These are phyloP conservation scores for Penicillium palitans DNA, from an alignment of 2,329 filamentous ascomycete genomes.

Conservation along the genomic window DNA sequence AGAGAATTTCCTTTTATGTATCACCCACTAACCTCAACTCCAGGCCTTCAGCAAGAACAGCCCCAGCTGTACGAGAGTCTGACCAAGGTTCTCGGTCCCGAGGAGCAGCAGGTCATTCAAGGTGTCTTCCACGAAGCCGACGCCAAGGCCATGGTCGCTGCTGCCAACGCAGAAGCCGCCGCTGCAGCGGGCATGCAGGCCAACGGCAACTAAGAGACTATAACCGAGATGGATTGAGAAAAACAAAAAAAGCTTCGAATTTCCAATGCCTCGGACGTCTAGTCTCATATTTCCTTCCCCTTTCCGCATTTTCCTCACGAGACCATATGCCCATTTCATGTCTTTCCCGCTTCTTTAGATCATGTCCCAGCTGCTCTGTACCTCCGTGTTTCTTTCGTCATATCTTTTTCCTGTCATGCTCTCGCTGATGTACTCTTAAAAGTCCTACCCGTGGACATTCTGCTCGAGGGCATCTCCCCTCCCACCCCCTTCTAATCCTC, in stretches of 20 bases:
- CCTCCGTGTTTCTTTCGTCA: constrained; percentile 14
- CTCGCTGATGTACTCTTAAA: constrained; percentile 29
- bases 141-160: constrained; percentile 48
- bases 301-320: constrained; percentile 24
- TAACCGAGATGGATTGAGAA: constrained; percentile 11
- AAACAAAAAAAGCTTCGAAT: constrained; percentile 4
- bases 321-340: constrained; percentile 33
- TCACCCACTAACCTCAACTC: constrained; percentile 31
- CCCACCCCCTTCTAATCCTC: constrained; percentile 18
- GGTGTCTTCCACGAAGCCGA: constrained; percentile 72
- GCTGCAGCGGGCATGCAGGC: constrained; percentile 36
- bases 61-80: constrained; percentile 83
- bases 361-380: constrained; percentile 24
- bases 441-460: constrained; percentile 18
- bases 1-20: not conserved
- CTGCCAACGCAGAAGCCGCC: constrained; percentile 41
- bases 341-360: constrained; percentile 28
- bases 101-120: constrained; percentile 80
- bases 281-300: constrained; percentile 14
- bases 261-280: constrained; percentile 6
- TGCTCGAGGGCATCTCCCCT: constrained; percentile 8
- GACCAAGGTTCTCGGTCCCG: constrained; percentile 72
- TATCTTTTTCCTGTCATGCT: constrained; percentile 19
- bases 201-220: constrained; percentile 37
- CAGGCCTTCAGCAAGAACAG: constrained; percentile 86